Base-by-base conservation (phyloP, 352 stramenopile species). In the Globisporangium middletonii region DNA sequence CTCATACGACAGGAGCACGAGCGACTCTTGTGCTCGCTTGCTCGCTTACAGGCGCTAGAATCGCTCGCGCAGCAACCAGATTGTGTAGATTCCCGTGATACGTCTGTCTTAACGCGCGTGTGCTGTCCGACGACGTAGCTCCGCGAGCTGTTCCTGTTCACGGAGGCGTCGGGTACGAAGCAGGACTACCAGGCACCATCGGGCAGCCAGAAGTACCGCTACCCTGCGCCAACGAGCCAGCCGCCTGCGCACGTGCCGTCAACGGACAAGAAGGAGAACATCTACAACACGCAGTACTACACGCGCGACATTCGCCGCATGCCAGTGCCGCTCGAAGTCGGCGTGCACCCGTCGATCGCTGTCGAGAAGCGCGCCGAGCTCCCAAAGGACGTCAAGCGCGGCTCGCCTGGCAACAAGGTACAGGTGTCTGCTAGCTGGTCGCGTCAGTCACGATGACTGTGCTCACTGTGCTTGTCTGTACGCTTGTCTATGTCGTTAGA, bases 271-370 rank as follows among this genome's bases (percentile, higher is more conserved):
- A 93, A 92, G 68, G 86, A 91, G 38, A 75, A 70, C 60, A 58
- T 92, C 50, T 96, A 95, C 79, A 91, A 90, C 67, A 96, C 65
- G 44, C 68, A 94, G 43, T 96, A 94, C 79, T 96, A 96, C 72
- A 94, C 85, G 75, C 83, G 86, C 59, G 86, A 96, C 63, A 78
- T 88, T 48, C 79, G 81, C 52, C 78, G 84, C 64, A 87, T 91
- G 62, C 67, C 67, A 35, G 73, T 70, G 64, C 73, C 83, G 37
- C 72, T 73, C 18, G 73, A 87, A 33, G 75, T 90, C 53, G 83
- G 77, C 55, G 67, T 91, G 64, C 84, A 94, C 69, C 84, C 84
- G 46, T 86, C 80, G 50, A 71, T 94, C 33, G 75, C 71, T 13
- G 53, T 74, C 38, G 64, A 77, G 55, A 73, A 82, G 68, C 77